These are phyloP conservation scores for Aspergillus oerlinghausenensis DNA, from an alignment of 2,329 filamentous ascomycete species.

Conservation along the genomic window DNA sequence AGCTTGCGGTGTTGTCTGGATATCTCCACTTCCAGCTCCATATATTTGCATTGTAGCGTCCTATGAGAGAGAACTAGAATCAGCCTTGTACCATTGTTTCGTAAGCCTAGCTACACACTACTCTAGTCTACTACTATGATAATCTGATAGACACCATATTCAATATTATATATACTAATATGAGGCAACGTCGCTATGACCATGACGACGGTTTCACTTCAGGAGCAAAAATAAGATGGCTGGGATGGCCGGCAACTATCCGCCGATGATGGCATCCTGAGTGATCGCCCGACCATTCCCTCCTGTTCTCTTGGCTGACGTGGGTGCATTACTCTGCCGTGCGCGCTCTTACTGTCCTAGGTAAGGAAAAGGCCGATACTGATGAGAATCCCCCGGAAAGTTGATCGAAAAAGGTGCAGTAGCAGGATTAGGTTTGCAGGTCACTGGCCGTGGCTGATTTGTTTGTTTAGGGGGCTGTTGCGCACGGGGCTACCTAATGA, in stretches of 20 bases:
- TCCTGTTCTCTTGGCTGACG: constrained; percentile 3
- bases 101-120: neutral
- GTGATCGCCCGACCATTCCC: neutral
- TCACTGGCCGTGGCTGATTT: neutral
- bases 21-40: neutral
- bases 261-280: neutral
- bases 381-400: constrained; percentile 30
- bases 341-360: constrained; percentile 6
- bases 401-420: constrained; percentile 1
- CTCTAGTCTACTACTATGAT: neutral
- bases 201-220: neutral
- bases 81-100: neutral
- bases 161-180: neutral
- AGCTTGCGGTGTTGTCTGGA: neutral
- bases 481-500: constrained; percentile 23
- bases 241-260: neutral
- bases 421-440: constrained; percentile 1
- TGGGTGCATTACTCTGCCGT: neutral
- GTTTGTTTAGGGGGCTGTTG: neutral
- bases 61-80: neutral
- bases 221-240: neutral
- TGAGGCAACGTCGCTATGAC: no score
- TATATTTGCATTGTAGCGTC: neutral
- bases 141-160: neutral
- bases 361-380: constrained; percentile 11